These are phyloP conservation scores for Penicillium corylophilum DNA, from an alignment of 2,329 filamentous ascomycete species.

Conservation along the genomic window DNA sequence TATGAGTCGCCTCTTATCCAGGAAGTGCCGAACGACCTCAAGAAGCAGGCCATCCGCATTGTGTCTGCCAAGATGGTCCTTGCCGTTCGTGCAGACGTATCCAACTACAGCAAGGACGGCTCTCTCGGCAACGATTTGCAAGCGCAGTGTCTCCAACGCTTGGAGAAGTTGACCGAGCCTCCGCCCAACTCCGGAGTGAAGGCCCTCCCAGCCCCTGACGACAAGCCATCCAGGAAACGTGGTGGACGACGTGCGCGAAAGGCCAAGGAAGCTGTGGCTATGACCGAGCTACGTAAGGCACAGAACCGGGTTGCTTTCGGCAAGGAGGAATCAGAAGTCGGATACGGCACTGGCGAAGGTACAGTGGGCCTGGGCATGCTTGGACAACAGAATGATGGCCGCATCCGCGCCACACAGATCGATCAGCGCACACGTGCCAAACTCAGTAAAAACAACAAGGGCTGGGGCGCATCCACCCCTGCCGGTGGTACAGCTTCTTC, in stretches of 20 bases:
- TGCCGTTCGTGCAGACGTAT: slow-evolving; percentile 86
- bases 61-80: slow-evolving; percentile 90
- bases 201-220: slow-evolving; percentile 87
- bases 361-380: slow-evolving; percentile 95
- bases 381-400: slow-evolving; percentile 81
- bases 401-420: slow-evolving; percentile 82
- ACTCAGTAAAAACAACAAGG: slow-evolving; percentile 90
- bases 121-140: slow-evolving; percentile 79
- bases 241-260: slow-evolving; percentile 87
- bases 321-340: slow-evolving; percentile 90
- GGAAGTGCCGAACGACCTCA: slow-evolving; percentile 79
- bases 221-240: slow-evolving; percentile 90
- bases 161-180: slow-evolving; percentile 91
- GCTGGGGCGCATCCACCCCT: slow-evolving; percentile 74
- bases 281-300: slow-evolving; percentile 93
- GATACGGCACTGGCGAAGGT: slow-evolving; percentile 81
- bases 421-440: slow-evolving; percentile 92
- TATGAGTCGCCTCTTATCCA: slow-evolving; percentile 90
- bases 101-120: slow-evolving; percentile 78
- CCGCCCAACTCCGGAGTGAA: slow-evolving; percentile 84
- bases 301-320: slow-evolving; percentile 96
- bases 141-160: slow-evolving; percentile 75
- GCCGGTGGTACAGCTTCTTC: slow-evolving; percentile 69
- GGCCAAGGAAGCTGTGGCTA: slow-evolving; percentile 93
- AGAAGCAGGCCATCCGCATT: slow-evolving; percentile 91